A percentile compares a stretch with the other conserved stretches of the same genome.
phyloP scores from a whole-genome alignment of 768 basidiomycete species.

The Pleurotus ostreatus region DNA sequence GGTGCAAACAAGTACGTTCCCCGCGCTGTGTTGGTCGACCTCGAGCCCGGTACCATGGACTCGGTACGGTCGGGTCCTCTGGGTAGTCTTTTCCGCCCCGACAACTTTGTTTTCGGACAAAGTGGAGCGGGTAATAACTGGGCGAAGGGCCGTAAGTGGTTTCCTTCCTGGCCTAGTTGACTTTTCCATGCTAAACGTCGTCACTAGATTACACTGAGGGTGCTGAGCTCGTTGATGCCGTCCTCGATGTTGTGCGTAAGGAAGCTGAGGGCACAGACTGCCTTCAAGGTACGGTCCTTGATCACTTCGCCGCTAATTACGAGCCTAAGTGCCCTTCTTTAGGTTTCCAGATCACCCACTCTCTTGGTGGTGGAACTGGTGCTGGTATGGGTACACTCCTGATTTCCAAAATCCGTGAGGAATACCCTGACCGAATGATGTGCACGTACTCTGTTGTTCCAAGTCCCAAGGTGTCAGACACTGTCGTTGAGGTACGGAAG shows the following conservation, averaged over 20 bases:
- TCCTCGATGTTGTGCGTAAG: constrained; percentile 97
- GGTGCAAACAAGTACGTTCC: constrained; percentile 97
- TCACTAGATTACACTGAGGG: constrained; percentile 83
- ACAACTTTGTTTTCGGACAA: constrained; percentile 98
- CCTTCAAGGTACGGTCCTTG: constrained; percentile 80
- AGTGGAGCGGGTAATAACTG: constrained; percentile 99
- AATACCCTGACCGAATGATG: constrained; percentile 99
- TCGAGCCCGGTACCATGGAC: constrained; percentile 97
- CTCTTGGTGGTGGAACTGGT: constrained; percentile 98
- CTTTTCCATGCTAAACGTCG: not conserved
- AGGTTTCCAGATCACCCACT: constrained; percentile 99
- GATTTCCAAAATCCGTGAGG: constrained; percentile 98
- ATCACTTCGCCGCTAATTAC: constrained; percentile 2
- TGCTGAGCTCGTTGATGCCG: constrained; percentile 97
- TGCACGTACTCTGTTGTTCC: constrained; percentile 99
- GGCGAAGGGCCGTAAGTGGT: constrained; percentile 95
- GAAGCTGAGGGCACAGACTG: constrained; percentile 98
- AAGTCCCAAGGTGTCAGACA: constrained; percentile 96
- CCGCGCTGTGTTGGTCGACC: constrained; percentile 94
- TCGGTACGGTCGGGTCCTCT: constrained; percentile 88
- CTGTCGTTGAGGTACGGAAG: constrained; percentile 81
- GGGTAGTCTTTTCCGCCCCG: constrained; percentile 91
- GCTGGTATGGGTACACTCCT: constrained; percentile 99
- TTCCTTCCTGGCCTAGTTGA: not conserved
- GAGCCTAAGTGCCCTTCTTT: constrained; percentile 8